Evolutionary conservation across 441 rosid species (phyloP), one percentile per base, ranked within the genome.

Genomic region (Metrosideros polymorpha): DNA sequence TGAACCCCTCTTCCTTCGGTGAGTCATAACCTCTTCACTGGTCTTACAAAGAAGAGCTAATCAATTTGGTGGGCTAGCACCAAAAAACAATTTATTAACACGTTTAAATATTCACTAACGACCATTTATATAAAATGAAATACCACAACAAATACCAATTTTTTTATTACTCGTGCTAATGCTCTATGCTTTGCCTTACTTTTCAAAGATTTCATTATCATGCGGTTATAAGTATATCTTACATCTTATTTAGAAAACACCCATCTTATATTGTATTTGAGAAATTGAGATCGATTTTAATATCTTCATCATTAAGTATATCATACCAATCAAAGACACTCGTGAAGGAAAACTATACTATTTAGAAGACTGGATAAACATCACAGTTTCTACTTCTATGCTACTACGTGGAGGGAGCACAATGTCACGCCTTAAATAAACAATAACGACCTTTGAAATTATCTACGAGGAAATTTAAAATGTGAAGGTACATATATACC

Each of bases 1-100:
- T 12, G 75, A 85, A 47, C 9, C 94, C 97, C 29, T 86, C 91
- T 84, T 39, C 19, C 12, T 95, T 61, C 45, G 96, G 97, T 94
- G 87, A 86, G 92, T 85, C 49, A 1, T 50, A 39, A 71, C 79
- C n/a, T 39, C 49, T 71, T 71, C 79, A 22, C 47, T 35, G 47
- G 49, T 39, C 79, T 71, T 71, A 39, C n/a, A 71, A 39, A 71
- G 79, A 10, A 12, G 49, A 71, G n/a, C 47, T 22, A 39, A 71
- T 39, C 15, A 71, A 22, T 71, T 35, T 22, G n/a, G 79, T 7
- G 47, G 79, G 47, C 17, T 71, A 4, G 5, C 9, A 35, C 15
- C 77, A n/a, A n/a, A n/a, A n/a, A n/a, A n/a, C n/a, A n/a, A n/a
- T n/a, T n/a, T n/a, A n/a, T n/a, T n/a, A n/a, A n/a, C n/a, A n/a